Evolutionary conservation across 2,329 filamentous ascomycete species (phyloP).

Genomic region (Harringtonia lauricola): DNA sequence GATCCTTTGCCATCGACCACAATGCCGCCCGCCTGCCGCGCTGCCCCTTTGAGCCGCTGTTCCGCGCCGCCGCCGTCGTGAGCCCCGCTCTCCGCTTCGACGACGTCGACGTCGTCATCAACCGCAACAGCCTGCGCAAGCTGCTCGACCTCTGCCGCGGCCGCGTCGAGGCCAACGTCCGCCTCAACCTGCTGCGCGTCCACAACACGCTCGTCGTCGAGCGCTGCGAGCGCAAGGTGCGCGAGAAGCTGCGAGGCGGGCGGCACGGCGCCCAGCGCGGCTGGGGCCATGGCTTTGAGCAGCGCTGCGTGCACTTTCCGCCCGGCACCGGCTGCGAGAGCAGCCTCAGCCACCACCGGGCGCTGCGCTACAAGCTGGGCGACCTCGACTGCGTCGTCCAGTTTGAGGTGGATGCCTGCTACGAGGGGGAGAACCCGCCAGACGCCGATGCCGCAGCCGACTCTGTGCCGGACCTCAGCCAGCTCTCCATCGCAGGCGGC

Average conservation of each 20-base stretch:
- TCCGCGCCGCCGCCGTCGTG: not conserved
- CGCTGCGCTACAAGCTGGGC: not conserved
- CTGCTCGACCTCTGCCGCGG: not conserved
- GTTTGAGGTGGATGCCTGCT: not conserved
- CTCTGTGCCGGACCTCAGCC: not conserved
- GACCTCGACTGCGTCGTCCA: not conserved
- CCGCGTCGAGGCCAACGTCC: not conserved
- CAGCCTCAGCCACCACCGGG: not conserved
- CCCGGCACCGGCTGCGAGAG: not conserved
- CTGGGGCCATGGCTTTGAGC: not conserved
- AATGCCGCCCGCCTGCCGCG: not conserved
- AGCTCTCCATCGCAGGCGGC: not conserved
- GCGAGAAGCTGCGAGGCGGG: not conserved
- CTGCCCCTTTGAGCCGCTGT: not conserved
- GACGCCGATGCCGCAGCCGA: not conserved
- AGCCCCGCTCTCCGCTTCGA: not conserved
- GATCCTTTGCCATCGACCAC: not conserved
- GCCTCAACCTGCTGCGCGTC: not conserved
- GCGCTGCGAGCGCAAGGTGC: not conserved
- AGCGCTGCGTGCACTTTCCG: not conserved
- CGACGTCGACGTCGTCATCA: not conserved
- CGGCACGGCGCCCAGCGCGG: not conserved
- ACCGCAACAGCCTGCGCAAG: not conserved
- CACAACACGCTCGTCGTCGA: not conserved
- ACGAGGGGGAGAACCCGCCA: not conserved